Conservation (phyloP, 305 asterid species). For the Solanum hybrid region DNA sequence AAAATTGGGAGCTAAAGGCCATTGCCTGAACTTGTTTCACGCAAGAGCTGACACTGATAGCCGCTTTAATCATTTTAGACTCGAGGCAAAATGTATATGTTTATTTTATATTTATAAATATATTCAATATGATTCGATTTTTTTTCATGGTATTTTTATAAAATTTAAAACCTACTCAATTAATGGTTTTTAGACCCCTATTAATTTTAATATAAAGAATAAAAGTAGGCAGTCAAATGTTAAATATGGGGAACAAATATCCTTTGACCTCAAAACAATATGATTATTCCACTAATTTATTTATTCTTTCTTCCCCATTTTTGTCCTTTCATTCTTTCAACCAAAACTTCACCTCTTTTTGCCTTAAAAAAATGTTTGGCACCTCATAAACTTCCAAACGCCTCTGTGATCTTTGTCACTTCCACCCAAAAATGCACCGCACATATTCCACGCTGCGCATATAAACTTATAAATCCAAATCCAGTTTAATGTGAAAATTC, state of each 20-base stretch:
- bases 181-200: background rate
- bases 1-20: background rate
- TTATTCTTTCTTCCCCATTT: background rate
- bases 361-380: background rate
- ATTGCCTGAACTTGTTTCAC: background rate
- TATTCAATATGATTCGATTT: background rate
- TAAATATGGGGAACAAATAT: background rate
- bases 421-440: background rate
- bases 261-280: background rate
- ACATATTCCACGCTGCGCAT: background rate
- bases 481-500: background rate
- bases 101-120: too few relatives aligned
- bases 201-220: background rate
- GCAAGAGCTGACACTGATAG: background rate
- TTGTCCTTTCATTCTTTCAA: background rate
- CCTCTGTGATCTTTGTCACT: background rate
- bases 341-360: background rate
- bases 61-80: background rate
- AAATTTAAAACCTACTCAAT: background rate
- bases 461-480: background rate
- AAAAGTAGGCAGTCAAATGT: background rate
- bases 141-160: background rate
- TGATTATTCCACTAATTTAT: background rate
- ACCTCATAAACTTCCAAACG: background rate
- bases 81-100: background rate